Evolutionary conservation across 2,329 filamentous ascomycete genomes (phyloP).

Genomic region (Bipolaris sorokiniana): DNA sequence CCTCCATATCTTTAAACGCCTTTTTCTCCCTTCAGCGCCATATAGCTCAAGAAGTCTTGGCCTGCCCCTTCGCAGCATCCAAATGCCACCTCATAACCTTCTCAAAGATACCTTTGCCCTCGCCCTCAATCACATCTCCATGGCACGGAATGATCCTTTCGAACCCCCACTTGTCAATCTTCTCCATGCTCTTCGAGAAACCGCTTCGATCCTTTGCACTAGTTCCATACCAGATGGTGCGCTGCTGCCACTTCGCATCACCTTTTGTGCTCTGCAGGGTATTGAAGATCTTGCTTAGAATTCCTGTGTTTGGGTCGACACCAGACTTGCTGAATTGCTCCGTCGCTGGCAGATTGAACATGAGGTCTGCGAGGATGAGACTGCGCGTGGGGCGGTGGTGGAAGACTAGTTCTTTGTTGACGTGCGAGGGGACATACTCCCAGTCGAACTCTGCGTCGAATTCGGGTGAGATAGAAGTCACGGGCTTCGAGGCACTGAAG

Average conservation of each 20-base stretch:
- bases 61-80: slow-evolving; percentile 37
- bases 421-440: slow-evolving; percentile 80
- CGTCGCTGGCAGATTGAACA: slow-evolving; percentile 87
- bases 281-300: slow-evolving; percentile 64
- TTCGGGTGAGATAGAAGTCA: slow-evolving; percentile 67
- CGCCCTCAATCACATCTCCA: slow-evolving; percentile 81
- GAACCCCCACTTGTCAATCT: slow-evolving; percentile 83
- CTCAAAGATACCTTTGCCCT: slow-evolving; percentile 75
- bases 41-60: slow-evolving; percentile 3
- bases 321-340: slow-evolving; percentile 75
- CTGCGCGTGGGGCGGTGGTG: slow-evolving; percentile 78
- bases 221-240: slow-evolving; percentile 80
- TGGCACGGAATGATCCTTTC: slow-evolving; percentile 87
- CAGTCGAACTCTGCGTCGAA: slow-evolving; percentile 86
- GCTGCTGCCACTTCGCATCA: slow-evolving; percentile 69
- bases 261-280: slow-evolving; percentile 67
- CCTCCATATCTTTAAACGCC: background rate
- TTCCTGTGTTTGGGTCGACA: slow-evolving; percentile 61
- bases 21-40: background rate
- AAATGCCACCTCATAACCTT: slow-evolving; percentile 87
- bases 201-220: slow-evolving; percentile 66
- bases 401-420: slow-evolving; percentile 88
- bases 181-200: slow-evolving; percentile 71
- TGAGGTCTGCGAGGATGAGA: slow-evolving; percentile 84
- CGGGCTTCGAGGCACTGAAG: slow-evolving; percentile 52